Base-by-base conservation (phyloP, 1,284 basidiomycete species). In the Rhodotorula sp. region DNA sequence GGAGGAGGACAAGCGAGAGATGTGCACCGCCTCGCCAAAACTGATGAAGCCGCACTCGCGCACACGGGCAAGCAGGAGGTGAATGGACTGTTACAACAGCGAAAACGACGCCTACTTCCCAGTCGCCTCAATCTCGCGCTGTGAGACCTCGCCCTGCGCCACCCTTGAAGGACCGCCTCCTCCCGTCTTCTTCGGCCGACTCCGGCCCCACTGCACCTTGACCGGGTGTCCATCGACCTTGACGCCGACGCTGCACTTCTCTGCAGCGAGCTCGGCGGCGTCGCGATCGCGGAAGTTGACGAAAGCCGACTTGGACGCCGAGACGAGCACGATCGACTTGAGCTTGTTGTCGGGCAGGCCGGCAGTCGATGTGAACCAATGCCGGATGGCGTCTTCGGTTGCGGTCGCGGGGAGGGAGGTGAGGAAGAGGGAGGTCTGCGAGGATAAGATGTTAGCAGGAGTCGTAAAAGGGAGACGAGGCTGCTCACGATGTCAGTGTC, bases 221-320 rank as follows among this genome's bases (percentile, higher is more conserved):
- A 90, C 86, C 63, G 85, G 84, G 77, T 90, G 87, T 2, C 88
- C 90, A 39, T 90, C 88, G 51, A 97, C 83, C 76, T 94, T 90
- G 30, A 99, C 84, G 6, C 94, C 94, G 70, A 89, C 87, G 22
- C 91, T 86, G 86, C 94, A 91, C 15, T 89, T 88, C 74, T 89
- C 86, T 0, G 94, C 94, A 0, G 91, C 93, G 13, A 83, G 81
- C 80, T 99, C 96, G 20, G 96, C 94, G 24, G 86, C 84, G 3
- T 84, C 78, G 36, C 96, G 85, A 66, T 90, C 87, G 69, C 84
- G 87, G 82, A 99, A 99, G 80, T 97, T 97, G 68, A 98, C 85
- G 80, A 99, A 99, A 0, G 95, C 95, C 81, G 93, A 97, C 81
- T 92, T 85, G 68, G 89, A 88, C 80, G 91, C 91, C 47, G 87